Evolutionary conservation across 163 green algal genomes (phyloP).

Genomic region (Chlamydomonas reinhardtii): DNA sequence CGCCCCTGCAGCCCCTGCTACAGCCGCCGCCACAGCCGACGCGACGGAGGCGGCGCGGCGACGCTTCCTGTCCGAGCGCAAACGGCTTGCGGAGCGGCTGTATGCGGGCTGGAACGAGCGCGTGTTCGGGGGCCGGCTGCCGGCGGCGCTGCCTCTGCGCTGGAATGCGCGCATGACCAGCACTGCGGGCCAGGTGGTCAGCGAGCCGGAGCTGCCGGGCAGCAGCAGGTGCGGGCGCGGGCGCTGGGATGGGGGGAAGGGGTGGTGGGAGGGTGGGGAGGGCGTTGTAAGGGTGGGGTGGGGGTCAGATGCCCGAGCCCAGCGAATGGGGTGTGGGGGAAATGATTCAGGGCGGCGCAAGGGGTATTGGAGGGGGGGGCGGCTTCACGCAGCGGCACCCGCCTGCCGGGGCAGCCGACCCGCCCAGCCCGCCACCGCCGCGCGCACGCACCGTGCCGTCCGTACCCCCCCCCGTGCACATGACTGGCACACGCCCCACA

Average conservation of each 20-base stretch:
- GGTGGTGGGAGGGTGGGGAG: background rate
- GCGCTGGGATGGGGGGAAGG: too few relatives aligned
- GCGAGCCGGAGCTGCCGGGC: conserved; percentile 20
- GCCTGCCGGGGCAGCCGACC: too few relatives aligned
- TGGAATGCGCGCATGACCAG: conserved; percentile 66
- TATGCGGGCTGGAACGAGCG: conserved; percentile 47
- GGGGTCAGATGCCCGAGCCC: too few relatives aligned
- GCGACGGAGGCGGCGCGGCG: background rate
- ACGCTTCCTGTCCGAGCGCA: background rate
- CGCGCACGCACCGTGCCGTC: too few relatives aligned
- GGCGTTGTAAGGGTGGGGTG: background rate
- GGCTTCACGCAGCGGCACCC: too few relatives aligned
- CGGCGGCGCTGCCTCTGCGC: conserved; percentile 56
- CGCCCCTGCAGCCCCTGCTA: too few relatives aligned
- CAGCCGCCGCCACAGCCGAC: background rate
- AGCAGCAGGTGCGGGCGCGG: background rate
- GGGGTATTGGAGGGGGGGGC: too few relatives aligned
- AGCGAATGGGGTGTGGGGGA: too few relatives aligned
- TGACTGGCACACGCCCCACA: too few relatives aligned
- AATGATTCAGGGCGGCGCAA: too few relatives aligned
- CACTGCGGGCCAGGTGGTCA: conserved; percentile 66
- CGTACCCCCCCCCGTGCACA: too few relatives aligned
- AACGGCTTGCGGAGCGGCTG: background rate
- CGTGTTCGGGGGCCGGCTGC: conserved; percentile 66
- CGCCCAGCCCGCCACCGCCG: too few relatives aligned